Evolutionary conservation across 345 rosid genomes (phyloP).

Genomic region (Eucalyptus brandiana): DNA sequence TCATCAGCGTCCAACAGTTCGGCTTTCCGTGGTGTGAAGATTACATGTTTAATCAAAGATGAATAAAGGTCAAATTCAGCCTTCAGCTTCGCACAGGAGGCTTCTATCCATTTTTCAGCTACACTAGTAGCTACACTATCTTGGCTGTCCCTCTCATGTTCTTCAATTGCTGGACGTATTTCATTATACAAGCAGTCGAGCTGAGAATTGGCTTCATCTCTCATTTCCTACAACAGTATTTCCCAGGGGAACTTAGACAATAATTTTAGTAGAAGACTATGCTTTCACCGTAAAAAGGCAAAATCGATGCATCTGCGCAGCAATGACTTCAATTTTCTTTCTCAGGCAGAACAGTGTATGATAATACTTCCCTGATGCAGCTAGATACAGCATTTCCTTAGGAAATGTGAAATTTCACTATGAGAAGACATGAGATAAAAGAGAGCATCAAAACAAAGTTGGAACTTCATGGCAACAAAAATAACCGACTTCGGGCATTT

Average conservation of each 20-base stretch:
- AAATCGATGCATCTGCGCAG: background rate
- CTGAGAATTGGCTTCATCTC: constrained; percentile 47
- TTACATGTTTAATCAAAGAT: constrained; percentile 49
- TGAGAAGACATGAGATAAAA: background rate
- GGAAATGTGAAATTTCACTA: background rate
- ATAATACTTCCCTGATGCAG: background rate
- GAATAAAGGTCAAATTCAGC: constrained; percentile 84
- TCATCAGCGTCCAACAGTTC: constrained; percentile 5
- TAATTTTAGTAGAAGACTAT: background rate
- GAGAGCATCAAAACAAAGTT: background rate
- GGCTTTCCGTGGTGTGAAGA: constrained; percentile 30
- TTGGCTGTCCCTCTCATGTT: constrained; percentile 92
- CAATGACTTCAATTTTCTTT: background rate
- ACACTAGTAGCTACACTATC: constrained; percentile 86
- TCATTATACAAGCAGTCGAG: constrained; percentile 59
- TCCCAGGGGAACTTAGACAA: background rate
- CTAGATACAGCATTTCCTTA: background rate
- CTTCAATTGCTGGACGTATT: constrained; percentile 88
- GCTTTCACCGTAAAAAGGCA: background rate
- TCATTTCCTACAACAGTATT: constrained; percentile 40
- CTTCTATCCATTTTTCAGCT: constrained; percentile 97
- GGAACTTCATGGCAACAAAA: background rate
- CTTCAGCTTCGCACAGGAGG: constrained; percentile 66
- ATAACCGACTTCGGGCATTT: background rate
- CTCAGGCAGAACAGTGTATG: background rate